Base-by-base conservation (phyloP, 768 basidiomycete genomes). In the Tricholoma saponaceum region DNA sequence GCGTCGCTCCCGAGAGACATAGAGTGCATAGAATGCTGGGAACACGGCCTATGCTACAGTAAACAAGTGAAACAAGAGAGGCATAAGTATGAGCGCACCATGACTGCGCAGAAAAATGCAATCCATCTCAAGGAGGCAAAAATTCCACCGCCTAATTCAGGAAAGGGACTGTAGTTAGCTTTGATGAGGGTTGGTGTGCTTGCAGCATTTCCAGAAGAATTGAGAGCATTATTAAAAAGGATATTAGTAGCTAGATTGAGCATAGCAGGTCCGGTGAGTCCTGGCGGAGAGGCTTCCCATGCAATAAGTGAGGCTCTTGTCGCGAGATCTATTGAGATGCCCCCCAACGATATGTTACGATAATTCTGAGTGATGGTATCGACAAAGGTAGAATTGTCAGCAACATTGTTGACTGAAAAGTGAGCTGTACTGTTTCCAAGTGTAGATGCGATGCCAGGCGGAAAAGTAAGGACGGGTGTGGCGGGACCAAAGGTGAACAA, bases 21-120 rank as follows among this genome's bases (percentile, higher is more conserved):
- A 92, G 13, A 92, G 68, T 9, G 87, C 80, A 62, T 84, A 90
- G 73, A 92, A 92, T 3, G 90, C 90, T n/a, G 90, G 88, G 65
- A 81, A 92, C 1, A 89, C 84, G 10, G 86, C 77, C 87, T 89
- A 55, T 13, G 60, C 44, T 14, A 16, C 23, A 49, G 20, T 33
- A 25, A 47, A 30, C 37, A 55, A 58, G 52, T 46, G 20, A 9
- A 18, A 54, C 10, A 46, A 2, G n/a, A 54, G 22, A 39, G 46
- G 9, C 18, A 5, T 14, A 41, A 1, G 4, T 5, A 26, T 33
- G 23, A 16, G 66, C 80, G 39, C 57, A 89, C 89, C 86, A 90
- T 87, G 0, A 80, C 77, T 32, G 83, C 85, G 20, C 83, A 85
- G 67, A 86, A 91, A 72, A 91, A 92, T 5, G 79, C 82, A 16